Base-by-base conservation (phyloP, 1,139 yeast genomes). In the Petasospora fabianii region DNA sequence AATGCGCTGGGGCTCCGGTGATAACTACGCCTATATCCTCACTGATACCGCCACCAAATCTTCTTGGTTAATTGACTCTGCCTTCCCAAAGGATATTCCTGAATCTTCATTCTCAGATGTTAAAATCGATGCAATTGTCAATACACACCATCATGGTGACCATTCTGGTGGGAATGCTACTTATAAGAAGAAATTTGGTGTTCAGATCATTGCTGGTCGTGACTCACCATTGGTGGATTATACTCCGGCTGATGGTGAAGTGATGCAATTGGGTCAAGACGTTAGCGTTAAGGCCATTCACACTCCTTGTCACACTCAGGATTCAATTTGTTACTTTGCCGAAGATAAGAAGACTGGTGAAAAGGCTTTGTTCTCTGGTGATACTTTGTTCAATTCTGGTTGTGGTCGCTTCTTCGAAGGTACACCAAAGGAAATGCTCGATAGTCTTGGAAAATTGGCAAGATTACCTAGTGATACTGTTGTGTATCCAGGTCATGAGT, bases 401-500 rank as follows among this genome's bases (percentile, higher is more conserved):
- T 90, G 97, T 60, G 99, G 99, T 9, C 71, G 97, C 37, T 92
- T 92, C 62, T 92, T 92, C 59, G 99, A 92, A 64, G 99, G 97
- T 4, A 70, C 74, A 12, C 90, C 92, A 1, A 65, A 63, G 24
- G 83, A 92, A 58, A 92, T 92, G 99, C 75, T 83, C 51, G 49
- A 53, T 2, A 75, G 96, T 0, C 68, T 92, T 54, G 79, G 77
- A 50, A 61, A 74, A 5, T 68, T 87, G 47, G 83, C 72, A 3
- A 56, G 60, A 32, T 69, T 87, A 41, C 94, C 96, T 1, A 64
- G 69, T 26, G 80, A 77, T 13, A 85, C 96, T 0, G 61, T 66
- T 27, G 92, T 90, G 4, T 84, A 80, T 56, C 94, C 97, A 0
- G 99, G 99, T 2, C 99, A 92, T 61, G 98, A 92, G 64, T 92